Conservation (phyloP, 2,329 filamentous ascomycete species). For the Sclerotinia sclerotiorum region DNA sequence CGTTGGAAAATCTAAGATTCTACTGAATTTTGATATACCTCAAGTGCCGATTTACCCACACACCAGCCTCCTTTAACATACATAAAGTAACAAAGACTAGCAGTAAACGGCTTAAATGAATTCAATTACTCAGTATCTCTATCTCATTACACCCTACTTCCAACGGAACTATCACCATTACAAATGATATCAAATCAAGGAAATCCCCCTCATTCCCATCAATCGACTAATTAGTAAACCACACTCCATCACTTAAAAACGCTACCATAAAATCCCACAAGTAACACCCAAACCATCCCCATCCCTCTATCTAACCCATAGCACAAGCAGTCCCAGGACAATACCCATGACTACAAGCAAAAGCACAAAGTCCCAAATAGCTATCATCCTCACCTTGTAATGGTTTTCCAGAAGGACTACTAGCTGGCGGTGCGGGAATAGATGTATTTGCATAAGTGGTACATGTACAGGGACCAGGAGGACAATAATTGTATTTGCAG, state of each 20-base stretch:
- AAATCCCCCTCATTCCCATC: no score
- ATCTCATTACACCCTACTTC: not conserved
- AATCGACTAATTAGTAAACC: no score
- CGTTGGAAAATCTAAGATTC: not conserved
- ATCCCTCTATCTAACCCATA: not conserved
- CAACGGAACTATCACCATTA: not conserved
- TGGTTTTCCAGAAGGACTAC: conserved; percentile 41
- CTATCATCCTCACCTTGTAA: conserved; percentile 39
- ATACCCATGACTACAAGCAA: conserved; percentile 49
- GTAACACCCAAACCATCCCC: no score
- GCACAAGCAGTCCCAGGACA: conserved; percentile 22
- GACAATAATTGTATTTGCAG: conserved; percentile 35
- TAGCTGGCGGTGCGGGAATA: conserved; percentile 32
- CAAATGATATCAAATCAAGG: not conserved
- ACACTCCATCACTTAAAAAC: no score
- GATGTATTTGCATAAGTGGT: conserved; percentile 26
- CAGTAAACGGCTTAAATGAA: no score
- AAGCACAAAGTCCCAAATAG: conserved; percentile 50
- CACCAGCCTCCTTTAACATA: no score
- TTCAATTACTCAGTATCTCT: no score
- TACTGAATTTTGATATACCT: no score
- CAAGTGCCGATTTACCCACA: not conserved
- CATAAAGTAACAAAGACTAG: no score
- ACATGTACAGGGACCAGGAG: conserved; percentile 33
- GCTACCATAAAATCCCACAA: no score